A percentile compares a stretch with the other conserved stretches of the same genome.
These are phyloP conservation scores for Skeletonema tropicum DNA, from an alignment of 108 stramenopile genomes.

Conservation along the genomic window DNA sequence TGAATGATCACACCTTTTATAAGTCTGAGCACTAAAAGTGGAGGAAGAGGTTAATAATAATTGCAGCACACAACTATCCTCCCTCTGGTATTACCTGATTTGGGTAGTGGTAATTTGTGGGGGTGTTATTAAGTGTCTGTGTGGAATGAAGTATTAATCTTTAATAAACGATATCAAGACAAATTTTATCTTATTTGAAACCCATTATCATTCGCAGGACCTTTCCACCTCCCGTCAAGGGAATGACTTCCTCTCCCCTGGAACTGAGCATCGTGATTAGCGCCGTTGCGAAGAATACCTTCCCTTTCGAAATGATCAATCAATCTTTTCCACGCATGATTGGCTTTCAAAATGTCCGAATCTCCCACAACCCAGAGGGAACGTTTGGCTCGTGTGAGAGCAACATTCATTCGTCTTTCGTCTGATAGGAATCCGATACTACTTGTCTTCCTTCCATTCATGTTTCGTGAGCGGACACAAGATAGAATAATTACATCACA, in stretches of 20 bases:
- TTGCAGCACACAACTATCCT: too few relatives aligned
- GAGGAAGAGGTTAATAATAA: too few relatives aligned
- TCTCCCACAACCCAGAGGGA: conserved; percentile 62
- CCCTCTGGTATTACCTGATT: too few relatives aligned
- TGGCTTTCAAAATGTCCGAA: conserved; percentile 35
- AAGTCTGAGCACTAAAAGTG: too few relatives aligned
- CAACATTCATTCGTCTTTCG: conserved; percentile 62
- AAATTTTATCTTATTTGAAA: too few relatives aligned
- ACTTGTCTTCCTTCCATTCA: conserved; percentile 20
- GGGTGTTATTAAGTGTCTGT: too few relatives aligned
- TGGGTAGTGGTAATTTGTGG: too few relatives aligned
- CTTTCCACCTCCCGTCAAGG: background rate
- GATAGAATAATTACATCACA: conserved; percentile 54
- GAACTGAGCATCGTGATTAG: background rate
- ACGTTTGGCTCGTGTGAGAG: conserved; percentile 58
- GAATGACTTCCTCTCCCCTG: background rate
- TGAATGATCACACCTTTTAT: too few relatives aligned
- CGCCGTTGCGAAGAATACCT: background rate
- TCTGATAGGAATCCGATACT: conserved; percentile 61
- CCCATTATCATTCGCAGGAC: background rate
- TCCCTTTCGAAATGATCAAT: conserved; percentile 24
- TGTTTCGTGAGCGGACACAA: conserved; percentile 45
- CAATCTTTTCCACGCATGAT: conserved; percentile 37
- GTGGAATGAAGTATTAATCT: too few relatives aligned
- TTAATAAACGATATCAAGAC: too few relatives aligned